A percentile compares a stretch with the other conserved stretches of the same genome.
Evolutionary conservation across 768 basidiomycete species (phyloP).

Genomic region (Tricholoma saponaceum): DNA sequence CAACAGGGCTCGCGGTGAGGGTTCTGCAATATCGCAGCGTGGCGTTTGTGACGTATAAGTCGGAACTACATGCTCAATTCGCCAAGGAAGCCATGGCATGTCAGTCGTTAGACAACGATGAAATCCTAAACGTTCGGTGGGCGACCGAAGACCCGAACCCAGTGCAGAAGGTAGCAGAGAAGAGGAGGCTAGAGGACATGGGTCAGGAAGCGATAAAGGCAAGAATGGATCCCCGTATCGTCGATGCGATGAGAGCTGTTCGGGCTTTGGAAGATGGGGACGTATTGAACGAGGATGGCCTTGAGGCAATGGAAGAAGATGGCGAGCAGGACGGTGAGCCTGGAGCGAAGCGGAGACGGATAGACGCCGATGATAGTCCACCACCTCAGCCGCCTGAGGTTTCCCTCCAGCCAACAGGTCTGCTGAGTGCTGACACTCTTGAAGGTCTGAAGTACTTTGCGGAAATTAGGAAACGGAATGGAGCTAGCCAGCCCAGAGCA

Average conservation of each 20-base stretch:
- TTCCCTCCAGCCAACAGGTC: constrained; percentile 41
- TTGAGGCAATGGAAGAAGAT: constrained; percentile 27
- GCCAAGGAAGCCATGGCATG: constrained; percentile 99
- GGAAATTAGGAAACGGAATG: constrained; percentile 74
- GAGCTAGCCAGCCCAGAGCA: constrained; percentile 25
- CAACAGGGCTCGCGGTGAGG: constrained; percentile 52
- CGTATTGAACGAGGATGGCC: constrained; percentile 35
- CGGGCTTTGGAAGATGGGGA: constrained; percentile 87
- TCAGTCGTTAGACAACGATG: constrained; percentile 95
- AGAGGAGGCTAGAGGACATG: constrained; percentile 74
- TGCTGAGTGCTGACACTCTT: constrained; percentile 81
- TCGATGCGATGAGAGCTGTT: constrained; percentile 84
- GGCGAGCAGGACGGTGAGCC: constrained; percentile 32
- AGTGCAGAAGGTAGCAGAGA: constrained; percentile 80
- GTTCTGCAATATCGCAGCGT: constrained; percentile 93
- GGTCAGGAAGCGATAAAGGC: constrained; percentile 86
- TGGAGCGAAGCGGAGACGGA: constrained; percentile 32
- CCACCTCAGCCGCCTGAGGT: constrained; percentile 24
- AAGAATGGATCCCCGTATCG: constrained; percentile 80
- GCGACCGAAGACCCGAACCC: constrained; percentile 99
- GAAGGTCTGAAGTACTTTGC: constrained; percentile 91
- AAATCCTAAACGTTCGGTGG: constrained; percentile 98
- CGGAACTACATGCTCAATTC: constrained; percentile 86
- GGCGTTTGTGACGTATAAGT: constrained; percentile 93
- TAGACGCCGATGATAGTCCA: constrained; percentile 19